phyloP scores from a whole-genome alignment of 176 grass and related monocot species.

The Oryza australiensis region DNA sequence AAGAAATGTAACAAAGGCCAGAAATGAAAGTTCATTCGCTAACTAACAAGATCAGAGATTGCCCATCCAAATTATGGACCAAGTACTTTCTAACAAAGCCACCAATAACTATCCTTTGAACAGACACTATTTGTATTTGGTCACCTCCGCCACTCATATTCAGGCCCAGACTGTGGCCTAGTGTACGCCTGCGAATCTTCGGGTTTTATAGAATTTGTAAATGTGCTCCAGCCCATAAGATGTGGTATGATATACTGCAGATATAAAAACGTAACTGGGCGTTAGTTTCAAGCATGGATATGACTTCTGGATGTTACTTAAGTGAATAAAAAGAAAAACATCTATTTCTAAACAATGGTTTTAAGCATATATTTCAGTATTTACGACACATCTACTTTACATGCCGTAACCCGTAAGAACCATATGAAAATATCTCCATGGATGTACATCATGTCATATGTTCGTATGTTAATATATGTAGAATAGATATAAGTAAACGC shows the following conservation, averaged over 20 bases:
- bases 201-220: slow-evolving; percentile 67
- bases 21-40: neutral
- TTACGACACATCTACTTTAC: neutral
- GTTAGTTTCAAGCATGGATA: neutral
- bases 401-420: neutral
- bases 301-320: neutral
- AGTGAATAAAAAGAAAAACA: neutral
- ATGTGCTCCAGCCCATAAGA: slow-evolving; percentile 88
- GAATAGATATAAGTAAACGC: neutral
- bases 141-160: slow-evolving; percentile 77
- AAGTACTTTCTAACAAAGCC: neutral
- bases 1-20: neutral
- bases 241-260: slow-evolving; percentile 91
- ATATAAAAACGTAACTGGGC: neutral
- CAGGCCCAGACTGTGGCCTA: slow-evolving; percentile 50
- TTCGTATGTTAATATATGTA: neutral
- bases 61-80: slow-evolving; percentile 9
- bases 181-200: slow-evolving; percentile 43
- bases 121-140: too few relatives aligned
- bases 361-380: neutral
- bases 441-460: neutral
- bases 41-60: slow-evolving; percentile 7
- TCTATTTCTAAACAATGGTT: neutral
- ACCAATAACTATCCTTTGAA: neutral
- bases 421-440: neutral